A percentile compares a stretch with the other conserved stretches of the same genome.
Evolutionary conservation across 1,139 yeast genomes (phyloP).

Genomic region (Protomyces gravidus): DNA sequence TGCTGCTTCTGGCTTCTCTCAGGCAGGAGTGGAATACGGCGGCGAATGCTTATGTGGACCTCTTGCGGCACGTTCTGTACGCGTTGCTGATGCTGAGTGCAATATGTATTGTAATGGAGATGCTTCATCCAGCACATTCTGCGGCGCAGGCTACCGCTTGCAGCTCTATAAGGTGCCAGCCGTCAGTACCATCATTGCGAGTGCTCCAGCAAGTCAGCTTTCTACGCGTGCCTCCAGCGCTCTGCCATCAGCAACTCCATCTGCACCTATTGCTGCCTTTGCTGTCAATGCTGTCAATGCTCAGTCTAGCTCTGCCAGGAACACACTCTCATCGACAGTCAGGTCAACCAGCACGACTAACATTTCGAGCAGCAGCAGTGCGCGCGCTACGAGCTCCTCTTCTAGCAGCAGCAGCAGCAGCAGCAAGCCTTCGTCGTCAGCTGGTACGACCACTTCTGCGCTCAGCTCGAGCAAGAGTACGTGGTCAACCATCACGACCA

Average conservation of each 20-base stretch:
- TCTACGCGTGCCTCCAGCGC: background rate
- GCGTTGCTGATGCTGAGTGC: constrained; percentile 14
- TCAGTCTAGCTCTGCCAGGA: no score
- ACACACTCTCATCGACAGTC: no score
- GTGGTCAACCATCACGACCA: background rate
- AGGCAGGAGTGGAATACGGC: constrained; percentile 17
- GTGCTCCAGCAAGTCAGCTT: background rate
- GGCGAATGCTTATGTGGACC: constrained; percentile 21
- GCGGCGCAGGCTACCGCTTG: constrained; percentile 20
- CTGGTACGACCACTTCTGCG: background rate
- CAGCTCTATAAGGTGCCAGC: constrained; percentile 13
- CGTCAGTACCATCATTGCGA: background rate
- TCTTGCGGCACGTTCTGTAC: constrained; percentile 15
- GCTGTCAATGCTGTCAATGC: no score
- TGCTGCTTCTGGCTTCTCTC: constrained; percentile 7
- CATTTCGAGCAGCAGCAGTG: no score
- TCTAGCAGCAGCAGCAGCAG: no score
- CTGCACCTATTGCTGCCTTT: no score
- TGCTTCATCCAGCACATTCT: background rate
- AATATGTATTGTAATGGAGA: constrained; percentile 11
- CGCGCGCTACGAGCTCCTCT: no score
- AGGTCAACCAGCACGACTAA: no score
- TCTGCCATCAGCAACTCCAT: no score
- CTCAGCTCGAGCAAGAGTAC: background rate
- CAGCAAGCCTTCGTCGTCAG: background rate